Percentiles rank a stretch among this genome's conserved stretches.
Evolutionary conservation across 2,329 filamentous ascomycete genomes (phyloP).

Genomic region (Neonectria sp.): DNA sequence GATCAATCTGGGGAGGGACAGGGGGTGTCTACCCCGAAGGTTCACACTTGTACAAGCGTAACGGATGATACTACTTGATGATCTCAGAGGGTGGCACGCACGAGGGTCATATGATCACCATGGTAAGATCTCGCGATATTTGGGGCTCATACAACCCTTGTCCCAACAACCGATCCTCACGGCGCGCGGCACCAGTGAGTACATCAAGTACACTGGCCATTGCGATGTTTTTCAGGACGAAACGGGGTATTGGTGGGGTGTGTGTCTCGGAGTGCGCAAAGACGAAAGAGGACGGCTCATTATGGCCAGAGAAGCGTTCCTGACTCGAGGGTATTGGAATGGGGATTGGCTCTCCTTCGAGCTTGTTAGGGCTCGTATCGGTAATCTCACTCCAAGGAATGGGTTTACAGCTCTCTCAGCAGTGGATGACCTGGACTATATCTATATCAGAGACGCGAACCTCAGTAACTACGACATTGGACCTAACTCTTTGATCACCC

Average conservation of each 20-base stretch:
- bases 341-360: conserved; percentile 15
- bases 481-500: not conserved
- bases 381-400: not conserved
- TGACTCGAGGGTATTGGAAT: conserved; percentile 11
- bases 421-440: not conserved
- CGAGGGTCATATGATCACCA: conserved; percentile 17
- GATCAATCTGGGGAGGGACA: conserved; percentile 4
- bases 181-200: conserved; percentile 1
- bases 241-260: conserved; percentile 8
- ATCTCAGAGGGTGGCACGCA: conserved; percentile 10
- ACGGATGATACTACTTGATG: conserved; percentile 10
- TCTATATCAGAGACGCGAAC: conserved; percentile 7
- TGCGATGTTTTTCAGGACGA: conserved; percentile 13
- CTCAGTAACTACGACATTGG: conserved; percentile 1
- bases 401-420: not conserved
- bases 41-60: conserved; percentile 8
- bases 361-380: conserved; percentile 1
- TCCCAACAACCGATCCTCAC: conserved; percentile 13
- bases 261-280: conserved; percentile 20
- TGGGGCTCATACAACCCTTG: conserved; percentile 12
- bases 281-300: conserved; percentile 3
- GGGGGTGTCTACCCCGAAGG: conserved; percentile 4
- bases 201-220: conserved; percentile 14
- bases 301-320: conserved; percentile 10
- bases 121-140: conserved; percentile 7